Percentiles rank a stretch among this genome's conserved stretches.
Conservation (phyloP, 257 asterid genomes). For the Nicotiana attenuata region DNA sequence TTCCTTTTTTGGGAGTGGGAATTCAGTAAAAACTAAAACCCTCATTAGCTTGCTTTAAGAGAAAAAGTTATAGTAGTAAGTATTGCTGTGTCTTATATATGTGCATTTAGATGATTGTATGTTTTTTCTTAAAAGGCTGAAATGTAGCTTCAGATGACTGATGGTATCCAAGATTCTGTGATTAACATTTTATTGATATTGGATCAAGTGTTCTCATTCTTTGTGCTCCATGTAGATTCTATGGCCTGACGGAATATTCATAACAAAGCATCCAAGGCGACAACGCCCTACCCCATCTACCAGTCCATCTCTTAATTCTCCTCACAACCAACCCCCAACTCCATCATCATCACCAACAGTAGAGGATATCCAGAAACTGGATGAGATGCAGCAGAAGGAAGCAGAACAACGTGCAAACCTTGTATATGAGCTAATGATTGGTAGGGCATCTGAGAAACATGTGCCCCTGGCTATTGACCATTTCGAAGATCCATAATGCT, state of each 20-base stretch:
- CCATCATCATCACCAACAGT: conserved; percentile 45
- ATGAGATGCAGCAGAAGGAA: conserved; percentile 65
- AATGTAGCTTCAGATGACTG: background rate
- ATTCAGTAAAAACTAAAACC: background rate
- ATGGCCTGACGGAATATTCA: conserved; percentile 96
- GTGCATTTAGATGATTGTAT: conserved; percentile 6
- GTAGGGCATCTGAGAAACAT: conserved; percentile 28
- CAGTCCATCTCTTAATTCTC: conserved; percentile 35
- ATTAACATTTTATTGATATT: background rate
- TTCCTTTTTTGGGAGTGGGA: background rate
- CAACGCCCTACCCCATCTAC: conserved; percentile 47
- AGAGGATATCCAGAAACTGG: conserved; percentile 42
- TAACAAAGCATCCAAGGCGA: conserved; percentile 88
- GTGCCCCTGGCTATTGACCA: background rate
- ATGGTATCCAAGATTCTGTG: conserved; percentile 4
- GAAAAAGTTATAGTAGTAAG: background rate
- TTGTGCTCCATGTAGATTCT: conserved; percentile 50
- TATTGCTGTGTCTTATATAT: background rate
- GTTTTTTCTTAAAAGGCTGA: conserved; percentile 5
- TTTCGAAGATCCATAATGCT: background rate
- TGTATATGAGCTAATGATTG: conserved; percentile 55
- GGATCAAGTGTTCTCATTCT: conserved; percentile 15
- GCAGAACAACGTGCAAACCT: conserved; percentile 85
- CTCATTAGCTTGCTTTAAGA: background rate
- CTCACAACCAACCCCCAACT: conserved; percentile 34